phyloP scores from a whole-genome alignment of 225 moss, liverwort and hornwort genomes.

The Anthoceros angustus region DNA sequence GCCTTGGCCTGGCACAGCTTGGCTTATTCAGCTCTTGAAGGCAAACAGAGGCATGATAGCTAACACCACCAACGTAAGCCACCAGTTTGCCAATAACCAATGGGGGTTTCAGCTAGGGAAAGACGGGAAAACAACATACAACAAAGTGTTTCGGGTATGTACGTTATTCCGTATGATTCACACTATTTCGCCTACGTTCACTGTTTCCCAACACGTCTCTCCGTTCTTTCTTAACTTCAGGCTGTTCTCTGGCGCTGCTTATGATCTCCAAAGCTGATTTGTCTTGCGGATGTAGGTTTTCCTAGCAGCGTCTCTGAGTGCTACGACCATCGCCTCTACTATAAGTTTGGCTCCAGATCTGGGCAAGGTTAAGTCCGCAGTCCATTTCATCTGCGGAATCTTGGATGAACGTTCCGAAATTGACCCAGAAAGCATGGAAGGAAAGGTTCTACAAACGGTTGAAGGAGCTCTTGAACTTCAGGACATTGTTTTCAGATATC shows the following conservation, averaged over 20 bases:
- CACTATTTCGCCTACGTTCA: too few species aligned
- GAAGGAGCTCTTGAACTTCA: slow-evolving; percentile 11
- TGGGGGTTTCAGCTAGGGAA: slow-evolving; percentile 26
- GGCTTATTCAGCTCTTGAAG: slow-evolving; percentile 40
- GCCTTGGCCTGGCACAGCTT: slow-evolving; percentile 43
- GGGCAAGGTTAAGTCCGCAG: not conserved
- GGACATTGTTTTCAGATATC: slow-evolving; percentile 11
- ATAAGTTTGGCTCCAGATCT: slow-evolving; percentile 6
- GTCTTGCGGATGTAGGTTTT: slow-evolving; percentile 7
- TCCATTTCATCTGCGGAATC: not conserved
- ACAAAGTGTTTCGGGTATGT: not conserved
- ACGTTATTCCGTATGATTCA: too few species aligned
- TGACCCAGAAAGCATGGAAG: not conserved
- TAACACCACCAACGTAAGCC: slow-evolving; percentile 55
- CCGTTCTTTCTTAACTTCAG: not conserved
- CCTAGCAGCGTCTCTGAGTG: slow-evolving; percentile 5
- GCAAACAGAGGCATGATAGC: slow-evolving; percentile 59
- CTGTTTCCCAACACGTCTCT: not conserved
- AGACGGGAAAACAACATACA: not conserved
- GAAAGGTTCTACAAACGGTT: not conserved
- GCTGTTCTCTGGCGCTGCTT: not conserved
- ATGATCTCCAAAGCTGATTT: not conserved
- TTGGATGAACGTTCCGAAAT: slow-evolving; percentile 7
- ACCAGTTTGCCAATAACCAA: slow-evolving; percentile 70
- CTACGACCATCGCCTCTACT: not conserved